Conservation (phyloP, 78 protist species). For the Chrysochromulina tobinii region DNA sequence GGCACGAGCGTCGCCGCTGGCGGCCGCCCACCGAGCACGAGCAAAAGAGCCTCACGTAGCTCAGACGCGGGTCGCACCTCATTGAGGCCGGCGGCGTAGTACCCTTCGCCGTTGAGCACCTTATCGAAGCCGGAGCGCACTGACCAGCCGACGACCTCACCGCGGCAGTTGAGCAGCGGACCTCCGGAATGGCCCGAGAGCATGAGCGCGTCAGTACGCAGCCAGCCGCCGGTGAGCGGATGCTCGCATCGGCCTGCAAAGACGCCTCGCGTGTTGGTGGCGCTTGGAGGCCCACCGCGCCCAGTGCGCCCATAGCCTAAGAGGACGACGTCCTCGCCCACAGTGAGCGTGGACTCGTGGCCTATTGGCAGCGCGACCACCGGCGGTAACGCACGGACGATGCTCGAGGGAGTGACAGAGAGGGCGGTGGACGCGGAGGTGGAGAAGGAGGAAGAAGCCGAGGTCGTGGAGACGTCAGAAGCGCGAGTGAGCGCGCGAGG, state of each 20-base stretch:
- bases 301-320: background rate
- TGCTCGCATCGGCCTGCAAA: background rate
- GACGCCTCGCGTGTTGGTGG: conserved; percentile 9
- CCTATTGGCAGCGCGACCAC: too few species aligned
- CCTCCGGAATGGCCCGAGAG: conserved; percentile 2
- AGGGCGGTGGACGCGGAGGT: too few species aligned
- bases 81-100: background rate
- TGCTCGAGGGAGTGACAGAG: too few species aligned
- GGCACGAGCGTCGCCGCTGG: too few species aligned
- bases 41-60: too few species aligned
- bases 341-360: too few species aligned
- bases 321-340: background rate
- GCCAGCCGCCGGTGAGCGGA: background rate
- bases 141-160: conserved; percentile 1
- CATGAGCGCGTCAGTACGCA: conserved; percentile 10
- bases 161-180: background rate
- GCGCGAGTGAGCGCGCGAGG: too few species aligned
- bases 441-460: too few species aligned
- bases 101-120: background rate
- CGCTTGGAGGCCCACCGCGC: background rate
- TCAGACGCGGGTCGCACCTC: background rate
- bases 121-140: background rate
- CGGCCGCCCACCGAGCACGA: too few species aligned
- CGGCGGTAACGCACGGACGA: too few species aligned
- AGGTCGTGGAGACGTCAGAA: too few species aligned